Evolutionary conservation across 495 filamentous ascomycete species (phyloP), one percentile per base, ranked within the genome.

Genomic region (Trichocladium uniseriatum): DNA sequence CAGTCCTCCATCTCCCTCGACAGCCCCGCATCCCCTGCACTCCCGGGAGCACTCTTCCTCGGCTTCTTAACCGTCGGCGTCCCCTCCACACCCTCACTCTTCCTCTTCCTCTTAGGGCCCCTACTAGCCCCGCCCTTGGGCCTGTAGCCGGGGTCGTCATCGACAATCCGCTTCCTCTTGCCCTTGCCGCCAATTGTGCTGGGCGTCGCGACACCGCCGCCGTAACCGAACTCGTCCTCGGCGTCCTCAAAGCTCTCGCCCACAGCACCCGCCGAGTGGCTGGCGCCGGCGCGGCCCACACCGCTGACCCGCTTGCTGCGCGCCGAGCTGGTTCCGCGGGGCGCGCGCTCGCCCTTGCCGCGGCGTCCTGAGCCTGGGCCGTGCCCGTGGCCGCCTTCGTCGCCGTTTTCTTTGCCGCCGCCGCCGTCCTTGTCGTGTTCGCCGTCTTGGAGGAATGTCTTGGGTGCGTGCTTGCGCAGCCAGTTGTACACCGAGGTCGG

Each of bases 401-500:
- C 67, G 22, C 79, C 78, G 56, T 82, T 83, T 48, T 41, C 38
- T 20, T 41, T 37, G 4, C 24, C 45, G 15, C 18, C 18, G 48
- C 10, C 32, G 19, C 19, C 35, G n/a, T 48, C 39, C 15, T 45
- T 49, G 16, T 55, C 42, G 36, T 66, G 64, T 61, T 91, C 87
- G 45, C 82, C 82, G 56, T 90, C 87, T 61, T 91, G 85, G 0
- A 94, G 68, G 68, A 90, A 92, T 18, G 84, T 83, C 49, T 89
- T 79, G 0, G 89, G 89, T 48, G 88, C 84, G 59, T 94, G 79
- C 49, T 81, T 79, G 29, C 86, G 79, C 19, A 96, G 70, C 90
- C 90, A 96, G 64, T 91, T 92, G 69, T 89, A 87, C 2, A 94
- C 87, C 21, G 83, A 88, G 32, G 86, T 81, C 0, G 86, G 87